These are phyloP conservation scores for Symbiodinium pilosum DNA, from an alignment of 73 alveolate genomes.

Conservation along the genomic window DNA sequence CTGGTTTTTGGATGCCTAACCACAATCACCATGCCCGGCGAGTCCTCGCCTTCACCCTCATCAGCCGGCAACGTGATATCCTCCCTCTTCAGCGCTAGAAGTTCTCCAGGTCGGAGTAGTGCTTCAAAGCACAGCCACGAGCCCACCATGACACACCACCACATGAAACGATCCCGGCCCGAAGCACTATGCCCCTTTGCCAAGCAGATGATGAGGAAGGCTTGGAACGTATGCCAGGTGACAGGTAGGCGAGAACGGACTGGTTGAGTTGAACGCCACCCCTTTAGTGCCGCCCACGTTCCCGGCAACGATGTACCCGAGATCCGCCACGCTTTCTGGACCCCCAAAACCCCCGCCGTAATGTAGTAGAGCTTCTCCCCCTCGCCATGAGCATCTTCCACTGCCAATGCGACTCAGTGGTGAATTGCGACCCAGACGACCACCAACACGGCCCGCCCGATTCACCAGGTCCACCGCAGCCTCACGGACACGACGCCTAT, in stretches of 20 bases:
- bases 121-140: constrained; percentile 11
- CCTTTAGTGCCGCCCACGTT: neutral
- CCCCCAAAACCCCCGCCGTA: neutral
- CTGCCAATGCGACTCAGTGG: neutral
- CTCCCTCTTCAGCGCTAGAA: neutral
- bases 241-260: neutral
- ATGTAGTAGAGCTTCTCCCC: neutral
- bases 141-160: neutral
- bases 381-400: neutral
- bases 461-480: neutral
- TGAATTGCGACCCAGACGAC: neutral
- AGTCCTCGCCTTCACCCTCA: neutral
- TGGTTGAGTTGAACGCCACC: neutral
- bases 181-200: neutral
- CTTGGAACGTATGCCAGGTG: neutral
- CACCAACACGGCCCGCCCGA: neutral
- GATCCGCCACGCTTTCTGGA: neutral
- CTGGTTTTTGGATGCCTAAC: constrained; percentile 6
- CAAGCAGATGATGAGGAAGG: neutral
- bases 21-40: neutral
- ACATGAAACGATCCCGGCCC: neutral
- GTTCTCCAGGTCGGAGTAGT: neutral
- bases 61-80: neutral
- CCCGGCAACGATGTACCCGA: neutral
- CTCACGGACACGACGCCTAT: neutral